Base-by-base conservation (phyloP, 495 filamentous ascomycete species). In the Penicillium argentinense region DNA sequence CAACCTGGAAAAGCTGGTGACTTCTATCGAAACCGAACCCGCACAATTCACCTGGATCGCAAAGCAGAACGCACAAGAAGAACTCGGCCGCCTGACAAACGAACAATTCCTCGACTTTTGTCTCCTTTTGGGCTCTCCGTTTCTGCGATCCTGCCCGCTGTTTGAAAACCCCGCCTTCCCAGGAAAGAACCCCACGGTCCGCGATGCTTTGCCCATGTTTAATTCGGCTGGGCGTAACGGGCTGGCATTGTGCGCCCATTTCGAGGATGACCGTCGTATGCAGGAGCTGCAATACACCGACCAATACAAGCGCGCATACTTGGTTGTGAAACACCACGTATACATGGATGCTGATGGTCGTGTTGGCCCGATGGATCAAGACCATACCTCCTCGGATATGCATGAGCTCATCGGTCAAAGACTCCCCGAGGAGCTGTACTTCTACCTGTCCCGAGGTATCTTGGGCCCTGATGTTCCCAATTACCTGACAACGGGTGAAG, bases 331-430 rank as follows among this genome's bases (percentile, higher is more conserved):
- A 63, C 91, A 97, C 62, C 90, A 93, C 59, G 81, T 89, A 14
- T 76, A 89, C 48, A 81, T 97, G 42, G 83, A 84, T 24, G 76
- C 79, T 17, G 82, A 85, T 39, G 93, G 91, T 13, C 77, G 82
- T 42, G 78, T 95, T 36, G 83, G 81, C 41, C 84, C 86, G 3
- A 73, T 89, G 57, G 81, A 89, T 47, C 74, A 74, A 24, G 82
- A 85, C 6, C 69, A 79, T 25, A 77, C 86, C 2, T 91, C 93
- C 13, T 75, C 72, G 16, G 92, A 97, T 64, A 77, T 90, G 50
- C 88, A 93, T 66, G 85, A 91, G 54, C 87, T 97, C 60, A 85
- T 95, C 52, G 90, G 91, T 16, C 82, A 91, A 42, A 88, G 90
- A 24, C 76, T 99, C 12, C 91, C 95, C 2, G 83, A 91, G 42